Percentiles rank a stretch among this genome's conserved stretches.
phyloP scores from a whole-genome alignment of 768 basidiomycete species.

The Scleroderma citrinum region DNA sequence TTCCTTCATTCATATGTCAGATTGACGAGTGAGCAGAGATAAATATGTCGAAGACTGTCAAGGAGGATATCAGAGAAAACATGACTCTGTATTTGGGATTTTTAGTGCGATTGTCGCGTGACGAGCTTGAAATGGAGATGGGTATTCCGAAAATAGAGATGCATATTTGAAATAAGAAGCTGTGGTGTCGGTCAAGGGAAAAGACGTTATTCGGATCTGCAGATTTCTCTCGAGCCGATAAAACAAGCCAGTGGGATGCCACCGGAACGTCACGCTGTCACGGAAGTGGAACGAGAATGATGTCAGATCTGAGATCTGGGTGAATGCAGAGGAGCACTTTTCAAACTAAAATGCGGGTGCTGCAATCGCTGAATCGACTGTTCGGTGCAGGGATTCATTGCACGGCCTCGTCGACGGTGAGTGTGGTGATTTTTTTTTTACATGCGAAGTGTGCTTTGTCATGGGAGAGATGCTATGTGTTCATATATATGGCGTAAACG shows the following conservation, averaged over 20 bases:
- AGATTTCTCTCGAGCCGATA: slow-evolving; percentile 14
- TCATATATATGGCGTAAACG: slow-evolving; percentile 22
- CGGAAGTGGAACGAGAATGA: slow-evolving; percentile 6
- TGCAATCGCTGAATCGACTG: neutral
- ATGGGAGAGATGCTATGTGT: slow-evolving; percentile 12
- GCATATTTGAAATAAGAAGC: slow-evolving; percentile 29
- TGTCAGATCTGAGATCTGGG: slow-evolving; percentile 13
- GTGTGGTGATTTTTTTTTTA: neutral
- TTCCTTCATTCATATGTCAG: no score
- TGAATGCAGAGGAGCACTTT: neutral
- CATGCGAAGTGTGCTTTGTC: slow-evolving; percentile 11
- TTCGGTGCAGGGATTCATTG: neutral
- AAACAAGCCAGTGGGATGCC: slow-evolving; percentile 7
- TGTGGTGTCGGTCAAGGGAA: slow-evolving; percentile 1
- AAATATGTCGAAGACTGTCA: no score
- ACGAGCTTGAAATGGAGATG: slow-evolving; percentile 8
- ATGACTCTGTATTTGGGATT: neutral
- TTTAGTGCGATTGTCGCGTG: slow-evolving; percentile 4
- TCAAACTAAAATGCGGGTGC: slow-evolving; percentile 1
- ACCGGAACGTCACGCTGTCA: slow-evolving; percentile 17
- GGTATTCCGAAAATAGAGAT: slow-evolving; percentile 2
- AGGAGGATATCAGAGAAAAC: no score
- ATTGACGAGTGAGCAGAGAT: no score
- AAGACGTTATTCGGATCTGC: slow-evolving; percentile 28
- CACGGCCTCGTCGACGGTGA: neutral